These are phyloP conservation scores for Ceriops zippeliana DNA, from an alignment of 345 rosid species.

Conservation along the genomic window DNA sequence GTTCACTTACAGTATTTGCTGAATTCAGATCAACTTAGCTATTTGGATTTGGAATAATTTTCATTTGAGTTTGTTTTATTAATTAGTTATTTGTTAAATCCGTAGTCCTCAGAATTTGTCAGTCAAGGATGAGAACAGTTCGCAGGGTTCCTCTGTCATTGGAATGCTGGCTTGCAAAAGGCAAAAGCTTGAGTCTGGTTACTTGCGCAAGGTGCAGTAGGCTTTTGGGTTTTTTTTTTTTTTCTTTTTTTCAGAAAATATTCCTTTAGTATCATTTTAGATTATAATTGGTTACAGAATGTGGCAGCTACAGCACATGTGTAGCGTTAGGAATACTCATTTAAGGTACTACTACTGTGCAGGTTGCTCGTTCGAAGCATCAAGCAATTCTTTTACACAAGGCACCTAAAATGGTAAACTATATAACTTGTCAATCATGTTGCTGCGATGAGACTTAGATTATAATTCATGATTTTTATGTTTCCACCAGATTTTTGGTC, in stretches of 20 bases:
- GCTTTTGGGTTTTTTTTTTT: neutral
- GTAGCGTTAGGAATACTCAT: neutral
- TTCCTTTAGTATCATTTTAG: neutral
- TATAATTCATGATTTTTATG: neutral
- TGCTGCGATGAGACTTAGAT: neutral
- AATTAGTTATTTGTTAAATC: slow-evolving; percentile 5
- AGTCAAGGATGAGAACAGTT: slow-evolving; percentile 32
- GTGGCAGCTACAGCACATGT: neutral
- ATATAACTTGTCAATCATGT: neutral
- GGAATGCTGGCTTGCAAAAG: slow-evolving; percentile 57
- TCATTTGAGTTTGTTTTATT: neutral
- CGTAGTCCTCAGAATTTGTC: slow-evolving; percentile 42
- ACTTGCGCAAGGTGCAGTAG: slow-evolving; percentile 55
- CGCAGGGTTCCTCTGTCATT: slow-evolving; percentile 30
- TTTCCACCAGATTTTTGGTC: no score
- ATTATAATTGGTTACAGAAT: neutral
- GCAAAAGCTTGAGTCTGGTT: slow-evolving; percentile 83
- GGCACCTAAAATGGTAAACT: slow-evolving; percentile 35
- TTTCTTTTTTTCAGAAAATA: neutral
- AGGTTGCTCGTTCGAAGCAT: slow-evolving; percentile 65
- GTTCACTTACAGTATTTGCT: no score
- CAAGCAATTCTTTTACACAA: slow-evolving; percentile 56
- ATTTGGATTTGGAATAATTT: neutral
- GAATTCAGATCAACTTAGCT: no score
- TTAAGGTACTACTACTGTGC: slow-evolving; percentile 16